Evolutionary conservation across 139 green algal species (phyloP), one percentile per base, ranked within the genome.

Genomic region (Chlamydomonas urium): DNA sequence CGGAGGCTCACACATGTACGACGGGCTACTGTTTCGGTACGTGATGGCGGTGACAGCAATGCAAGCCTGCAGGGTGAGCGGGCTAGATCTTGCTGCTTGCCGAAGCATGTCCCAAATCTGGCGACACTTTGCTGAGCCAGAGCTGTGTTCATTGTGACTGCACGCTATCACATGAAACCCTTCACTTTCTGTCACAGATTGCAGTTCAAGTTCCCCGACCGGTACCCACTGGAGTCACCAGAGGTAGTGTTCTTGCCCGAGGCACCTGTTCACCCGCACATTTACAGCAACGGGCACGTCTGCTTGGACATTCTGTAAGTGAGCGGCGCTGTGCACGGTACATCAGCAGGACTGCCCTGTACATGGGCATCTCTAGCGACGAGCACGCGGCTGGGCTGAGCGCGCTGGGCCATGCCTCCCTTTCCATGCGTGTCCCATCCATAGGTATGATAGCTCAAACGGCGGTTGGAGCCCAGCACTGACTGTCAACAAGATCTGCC

Each of bases 181-280:
- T n/a, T n/a, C n/a, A 50, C 42, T 50, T 50, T 50, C 42, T 50
- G 53, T n/a, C n/a, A 17, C 53, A 72, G 84, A 38, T n/a, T 95
- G 28, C 78, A 71, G 5, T 66, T 95, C 28, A 78, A 79, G 28
- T 95, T 95, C 76, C 77, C 78, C 28, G 78, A 88, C 10, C 53
- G 77, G 35, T 97, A 97, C 67, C 92, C 92, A 0, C 81, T 97
- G 56, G 90, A 97, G 33, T 81, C 92, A 0, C 92, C 92, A 21
- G 88, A 97, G 69, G 86, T 93, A 0, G 60, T 86, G 1, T 97
- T 96, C 71, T 21, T 95, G 17, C 63, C 85, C 1, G 82, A 83
- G 2, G 74, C 79, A 4, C 91, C 91, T 2, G 65, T 93, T 4
- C 92, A 97, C 77, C 89, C 89, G 1, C 92, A 97, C 84, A 96